Evolutionary conservation across 495 filamentous ascomycete genomes (phyloP).

Genomic region (Trichoderma orchidacearum): DNA sequence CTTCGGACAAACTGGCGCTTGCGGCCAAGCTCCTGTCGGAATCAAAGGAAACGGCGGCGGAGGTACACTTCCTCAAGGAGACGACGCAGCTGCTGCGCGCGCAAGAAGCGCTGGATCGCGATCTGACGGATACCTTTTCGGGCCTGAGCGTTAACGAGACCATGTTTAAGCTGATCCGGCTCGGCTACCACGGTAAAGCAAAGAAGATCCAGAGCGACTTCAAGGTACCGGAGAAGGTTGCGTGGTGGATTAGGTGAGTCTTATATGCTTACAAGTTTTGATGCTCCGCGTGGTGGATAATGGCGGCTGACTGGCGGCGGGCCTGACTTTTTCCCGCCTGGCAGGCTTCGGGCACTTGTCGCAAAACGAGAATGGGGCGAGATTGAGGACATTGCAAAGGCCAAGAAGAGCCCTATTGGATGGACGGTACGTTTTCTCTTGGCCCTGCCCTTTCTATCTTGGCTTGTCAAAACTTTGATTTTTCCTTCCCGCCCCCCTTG

Average conservation of each 20-base stretch:
- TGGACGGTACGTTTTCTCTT: conserved; percentile 59
- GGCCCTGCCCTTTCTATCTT: background rate
- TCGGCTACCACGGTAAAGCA: conserved; percentile 65
- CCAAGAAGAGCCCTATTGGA: conserved; percentile 76
- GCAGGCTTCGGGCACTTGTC: conserved; percentile 71
- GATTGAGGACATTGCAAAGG: conserved; percentile 67
- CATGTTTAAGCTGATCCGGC: conserved; percentile 63
- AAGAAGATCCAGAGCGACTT: conserved; percentile 84
- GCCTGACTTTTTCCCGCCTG: background rate
- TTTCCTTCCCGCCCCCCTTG: too few species aligned
- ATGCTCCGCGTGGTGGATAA: background rate
- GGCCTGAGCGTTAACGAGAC: conserved; percentile 86
- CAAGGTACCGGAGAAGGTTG: conserved; percentile 78
- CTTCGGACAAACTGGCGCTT: conserved; percentile 69
- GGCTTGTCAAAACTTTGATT: background rate
- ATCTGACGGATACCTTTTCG: conserved; percentile 59
- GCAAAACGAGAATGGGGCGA: conserved; percentile 83
- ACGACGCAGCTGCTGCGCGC: conserved; percentile 63
- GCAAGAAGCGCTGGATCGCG: conserved; percentile 75
- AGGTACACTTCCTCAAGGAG: conserved; percentile 66
- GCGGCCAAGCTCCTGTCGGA: conserved; percentile 72
- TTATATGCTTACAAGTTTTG: background rate
- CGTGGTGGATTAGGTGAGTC: conserved; percentile 66
- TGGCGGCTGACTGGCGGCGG: conserved; percentile 1
- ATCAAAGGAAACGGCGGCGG: conserved; percentile 63